A percentile compares a stretch with the other conserved stretches of the same genome.
phyloP scores from a whole-genome alignment of 73 alveolate genomes.

The Tetrahymena borealis region DNA sequence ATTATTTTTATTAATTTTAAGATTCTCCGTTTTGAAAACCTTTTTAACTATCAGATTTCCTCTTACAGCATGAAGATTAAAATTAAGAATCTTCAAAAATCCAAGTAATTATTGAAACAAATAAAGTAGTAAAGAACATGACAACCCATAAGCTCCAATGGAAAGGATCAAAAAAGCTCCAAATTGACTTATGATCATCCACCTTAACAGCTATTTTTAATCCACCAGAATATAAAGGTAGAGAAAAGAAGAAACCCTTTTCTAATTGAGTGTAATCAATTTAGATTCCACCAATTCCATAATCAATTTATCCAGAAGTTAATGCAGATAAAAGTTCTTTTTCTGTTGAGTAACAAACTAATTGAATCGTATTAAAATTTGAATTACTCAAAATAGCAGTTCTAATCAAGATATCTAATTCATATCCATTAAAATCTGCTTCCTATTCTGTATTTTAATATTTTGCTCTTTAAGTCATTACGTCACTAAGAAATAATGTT shows the following conservation, averaged over 20 bases:
- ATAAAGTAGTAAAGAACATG: background rate
- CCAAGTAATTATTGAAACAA: background rate
- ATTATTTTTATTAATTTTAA: background rate
- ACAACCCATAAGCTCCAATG: background rate
- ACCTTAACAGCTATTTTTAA: background rate
- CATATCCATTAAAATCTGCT: background rate
- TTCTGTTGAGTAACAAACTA: background rate
- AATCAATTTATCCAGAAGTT: background rate
- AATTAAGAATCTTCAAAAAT: background rate
- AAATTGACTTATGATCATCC: background rate
- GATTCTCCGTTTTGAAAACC: background rate
- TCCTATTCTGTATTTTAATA: background rate
- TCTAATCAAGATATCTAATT: background rate
- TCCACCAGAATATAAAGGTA: background rate
- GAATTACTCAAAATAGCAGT: background rate
- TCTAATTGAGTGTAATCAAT: background rate
- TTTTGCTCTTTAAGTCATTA: background rate
- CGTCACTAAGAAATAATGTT: background rate
- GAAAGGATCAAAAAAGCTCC: background rate
- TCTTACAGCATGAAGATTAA: background rate
- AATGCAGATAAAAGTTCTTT: background rate
- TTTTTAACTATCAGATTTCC: background rate
- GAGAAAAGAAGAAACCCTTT: background rate
- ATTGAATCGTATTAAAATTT: background rate
- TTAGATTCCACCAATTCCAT: background rate